Conservation (phyloP, 2,329 filamentous ascomycete species). For the Emmonsia crescens region DNA sequence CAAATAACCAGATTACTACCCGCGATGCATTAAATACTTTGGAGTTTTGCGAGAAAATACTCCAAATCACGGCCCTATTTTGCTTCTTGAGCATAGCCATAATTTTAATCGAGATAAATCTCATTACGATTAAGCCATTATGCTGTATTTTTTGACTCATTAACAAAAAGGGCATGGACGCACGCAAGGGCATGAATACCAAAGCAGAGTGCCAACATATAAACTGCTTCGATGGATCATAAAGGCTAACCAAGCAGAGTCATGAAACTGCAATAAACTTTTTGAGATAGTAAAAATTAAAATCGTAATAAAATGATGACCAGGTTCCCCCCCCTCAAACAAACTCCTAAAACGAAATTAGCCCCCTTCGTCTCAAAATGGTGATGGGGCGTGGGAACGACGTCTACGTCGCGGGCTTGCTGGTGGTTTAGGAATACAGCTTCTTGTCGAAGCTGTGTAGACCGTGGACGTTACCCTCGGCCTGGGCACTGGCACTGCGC, state of each 20-base stretch:
- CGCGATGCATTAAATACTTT: too few species aligned
- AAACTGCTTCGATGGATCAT: neutral
- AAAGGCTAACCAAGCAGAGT: neutral
- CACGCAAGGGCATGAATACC: neutral
- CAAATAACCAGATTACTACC: too few species aligned
- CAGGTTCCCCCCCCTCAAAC: neutral
- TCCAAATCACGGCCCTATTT: too few species aligned
- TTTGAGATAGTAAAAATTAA: neutral
- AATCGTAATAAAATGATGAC: neutral
- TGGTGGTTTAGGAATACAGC: conserved; percentile 64
- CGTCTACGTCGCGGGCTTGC: neutral
- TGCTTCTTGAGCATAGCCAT: too few species aligned
- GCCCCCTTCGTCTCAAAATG: conserved; percentile 4
- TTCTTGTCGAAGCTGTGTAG: conserved; percentile 99
- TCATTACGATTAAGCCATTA: neutral
- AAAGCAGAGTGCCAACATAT: neutral
- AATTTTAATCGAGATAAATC: neutral
- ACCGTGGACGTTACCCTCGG: conserved; percentile 90
- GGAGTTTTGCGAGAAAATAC: too few species aligned
- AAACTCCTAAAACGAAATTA: conserved; percentile 15
- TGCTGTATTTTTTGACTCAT: neutral
- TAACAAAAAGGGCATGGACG: too few species aligned
- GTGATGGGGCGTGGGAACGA: neutral
- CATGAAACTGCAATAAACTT: neutral
- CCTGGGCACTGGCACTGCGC: conserved; percentile 83